These are phyloP conservation scores for Fusarium buxicola DNA, from an alignment of 2,329 filamentous ascomycete species.

Conservation along the genomic window DNA sequence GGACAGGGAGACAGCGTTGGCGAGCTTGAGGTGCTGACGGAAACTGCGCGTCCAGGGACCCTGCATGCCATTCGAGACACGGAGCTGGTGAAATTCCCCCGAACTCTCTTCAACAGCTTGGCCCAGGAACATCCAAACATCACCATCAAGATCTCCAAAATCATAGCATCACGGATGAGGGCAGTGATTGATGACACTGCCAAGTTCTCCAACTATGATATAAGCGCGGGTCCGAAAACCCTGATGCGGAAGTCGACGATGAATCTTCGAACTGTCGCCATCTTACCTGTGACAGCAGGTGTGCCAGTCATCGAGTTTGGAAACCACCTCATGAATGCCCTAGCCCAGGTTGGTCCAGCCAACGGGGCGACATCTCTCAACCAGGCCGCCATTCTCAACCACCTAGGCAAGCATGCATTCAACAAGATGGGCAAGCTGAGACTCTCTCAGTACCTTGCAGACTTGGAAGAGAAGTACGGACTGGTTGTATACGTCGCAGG, in stretches of 20 bases:
- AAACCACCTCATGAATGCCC: slow-evolving; percentile 85
- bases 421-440: slow-evolving; percentile 98
- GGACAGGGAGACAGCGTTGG: slow-evolving; percentile 98
- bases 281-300: slow-evolving; percentile 89
- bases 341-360: slow-evolving; percentile 87
- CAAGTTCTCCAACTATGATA: slow-evolving; percentile 73
- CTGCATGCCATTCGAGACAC: slow-evolving; percentile 97
- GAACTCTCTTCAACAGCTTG: slow-evolving; percentile 96
- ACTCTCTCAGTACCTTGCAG: slow-evolving; percentile 93
- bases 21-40: slow-evolving; percentile 96
- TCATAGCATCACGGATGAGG: slow-evolving; percentile 95
- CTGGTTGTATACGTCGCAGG: slow-evolving; percentile 93
- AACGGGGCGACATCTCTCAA: slow-evolving; percentile 94
- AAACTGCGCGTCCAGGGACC: slow-evolving; percentile 89
- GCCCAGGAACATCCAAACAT: slow-evolving; percentile 98
- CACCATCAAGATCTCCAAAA: slow-evolving; percentile 98
- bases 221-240: slow-evolving; percentile 64
- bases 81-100: slow-evolving; percentile 94
- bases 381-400: slow-evolving; percentile 92
- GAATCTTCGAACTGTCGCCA: slow-evolving; percentile 91
- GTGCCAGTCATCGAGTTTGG: slow-evolving; percentile 96
- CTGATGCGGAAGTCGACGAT: slow-evolving; percentile 82
- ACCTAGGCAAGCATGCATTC: slow-evolving; percentile 95
- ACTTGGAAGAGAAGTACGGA: slow-evolving; percentile 96
- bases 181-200: slow-evolving; percentile 85